These are phyloP conservation scores for Rhodotorula kratochvilovae DNA, from an alignment of 768 basidiomycete species.

Conservation along the genomic window DNA sequence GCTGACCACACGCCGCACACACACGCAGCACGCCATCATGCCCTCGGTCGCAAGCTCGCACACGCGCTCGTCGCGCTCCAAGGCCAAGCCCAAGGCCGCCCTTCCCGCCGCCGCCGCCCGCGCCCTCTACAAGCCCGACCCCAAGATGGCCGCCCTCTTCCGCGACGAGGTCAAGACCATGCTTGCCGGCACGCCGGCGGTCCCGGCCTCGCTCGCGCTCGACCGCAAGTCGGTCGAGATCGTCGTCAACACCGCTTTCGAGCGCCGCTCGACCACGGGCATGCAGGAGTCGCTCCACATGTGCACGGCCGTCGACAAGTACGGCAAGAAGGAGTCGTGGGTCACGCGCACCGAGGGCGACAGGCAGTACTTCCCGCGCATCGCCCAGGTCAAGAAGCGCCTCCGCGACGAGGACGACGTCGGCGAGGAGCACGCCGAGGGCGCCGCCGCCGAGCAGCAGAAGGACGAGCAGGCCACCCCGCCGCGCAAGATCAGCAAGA, in stretches of 20 bases:
- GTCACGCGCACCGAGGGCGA: slow-evolving; percentile 12
- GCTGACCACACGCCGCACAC: too few relatives aligned
- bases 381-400: slow-evolving; percentile 3
- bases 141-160: slow-evolving; percentile 8
- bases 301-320: neutral
- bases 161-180: slow-evolving; percentile 10
- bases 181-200: slow-evolving; percentile 1
- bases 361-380: slow-evolving; percentile 6
- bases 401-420: slow-evolving; percentile 3
- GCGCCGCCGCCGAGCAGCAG: neutral
- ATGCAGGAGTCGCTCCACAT: slow-evolving; percentile 11
- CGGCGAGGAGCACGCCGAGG: neutral
- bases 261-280: neutral
- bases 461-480: neutral
- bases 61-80: too few relatives aligned
- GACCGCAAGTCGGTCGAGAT: neutral
- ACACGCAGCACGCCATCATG: too few relatives aligned
- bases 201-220: neutral
- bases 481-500: neutral
- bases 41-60: too few relatives aligned
- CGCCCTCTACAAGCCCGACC: slow-evolving; percentile 2
- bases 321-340: neutral
- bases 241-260: neutral
- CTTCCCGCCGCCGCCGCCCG: too few relatives aligned
- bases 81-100: too few relatives aligned